Percentiles rank a stretch among this genome's conserved stretches.
Evolutionary conservation across 2,329 filamentous ascomycete species (phyloP).

Genomic region (Exophiala sp.): DNA sequence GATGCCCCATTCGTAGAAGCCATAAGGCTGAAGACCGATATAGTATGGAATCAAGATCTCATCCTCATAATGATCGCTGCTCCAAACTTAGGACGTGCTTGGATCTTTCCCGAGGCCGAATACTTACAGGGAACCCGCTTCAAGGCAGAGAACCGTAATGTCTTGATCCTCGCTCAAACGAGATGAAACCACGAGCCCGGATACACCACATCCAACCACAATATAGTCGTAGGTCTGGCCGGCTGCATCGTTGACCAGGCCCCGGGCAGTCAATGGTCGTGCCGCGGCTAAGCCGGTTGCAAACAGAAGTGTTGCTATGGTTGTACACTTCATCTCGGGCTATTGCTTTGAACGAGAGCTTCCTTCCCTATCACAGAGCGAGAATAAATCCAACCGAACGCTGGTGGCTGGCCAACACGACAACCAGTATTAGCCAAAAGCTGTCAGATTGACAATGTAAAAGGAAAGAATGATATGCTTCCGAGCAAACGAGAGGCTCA

Average conservation of each 20-base stretch:
- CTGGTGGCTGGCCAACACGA: background rate
- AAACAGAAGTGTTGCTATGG: background rate
- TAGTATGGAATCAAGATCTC: conserved; percentile 30
- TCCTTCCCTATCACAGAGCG: background rate
- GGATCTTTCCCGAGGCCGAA: background rate
- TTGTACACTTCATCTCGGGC: background rate
- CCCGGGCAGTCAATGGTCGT: background rate
- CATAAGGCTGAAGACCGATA: conserved; percentile 29
- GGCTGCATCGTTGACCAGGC: background rate
- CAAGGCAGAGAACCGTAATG: conserved; percentile 31
- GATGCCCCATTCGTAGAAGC: conserved; percentile 30
- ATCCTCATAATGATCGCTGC: conserved; percentile 31
- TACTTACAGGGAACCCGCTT: conserved; percentile 25
- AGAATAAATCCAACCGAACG: background rate
- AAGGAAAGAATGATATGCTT: background rate
- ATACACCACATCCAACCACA: conserved; percentile 32
- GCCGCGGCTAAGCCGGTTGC: background rate
- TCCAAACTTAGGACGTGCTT: background rate
- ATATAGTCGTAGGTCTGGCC: conserved; percentile 31
- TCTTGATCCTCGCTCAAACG: conserved; percentile 29
- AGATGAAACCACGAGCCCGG: conserved; percentile 31
- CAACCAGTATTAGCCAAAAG: background rate
- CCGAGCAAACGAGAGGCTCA: background rate
- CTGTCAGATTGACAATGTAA: background rate
- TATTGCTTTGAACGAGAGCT: background rate